These are phyloP conservation scores for Ophiostoma himal-ulmi DNA, from an alignment of 2,329 filamentous ascomycete species.

Conservation along the genomic window DNA sequence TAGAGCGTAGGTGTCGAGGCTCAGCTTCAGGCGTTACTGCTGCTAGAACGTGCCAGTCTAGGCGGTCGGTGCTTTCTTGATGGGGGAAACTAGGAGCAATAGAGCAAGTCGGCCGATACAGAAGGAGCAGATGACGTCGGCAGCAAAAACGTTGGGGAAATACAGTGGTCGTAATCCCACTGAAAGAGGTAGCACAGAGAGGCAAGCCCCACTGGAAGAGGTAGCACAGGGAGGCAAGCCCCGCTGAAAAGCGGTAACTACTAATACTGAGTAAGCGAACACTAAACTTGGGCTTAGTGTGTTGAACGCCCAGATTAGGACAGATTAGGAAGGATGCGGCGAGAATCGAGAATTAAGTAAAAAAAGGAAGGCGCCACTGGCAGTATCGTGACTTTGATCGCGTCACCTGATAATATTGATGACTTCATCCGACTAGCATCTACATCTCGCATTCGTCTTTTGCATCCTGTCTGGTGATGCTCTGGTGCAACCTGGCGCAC, in stretches of 20 bases:
- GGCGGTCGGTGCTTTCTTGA: constrained; percentile 2
- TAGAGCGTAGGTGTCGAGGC: neutral
- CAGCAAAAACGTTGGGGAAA: constrained; percentile 5
- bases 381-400: neutral
- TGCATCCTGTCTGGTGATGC: neutral
- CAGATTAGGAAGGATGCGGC: neutral
- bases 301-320: neutral
- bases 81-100: constrained; percentile 2
- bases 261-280: neutral
- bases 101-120: constrained; percentile 5
- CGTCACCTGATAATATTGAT: neutral
- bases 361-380: neutral
- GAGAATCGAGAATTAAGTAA: too few relatives aligned
- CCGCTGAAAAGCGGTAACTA: constrained; percentile 2
- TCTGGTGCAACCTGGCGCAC: neutral
- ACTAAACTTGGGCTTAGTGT: neutral
- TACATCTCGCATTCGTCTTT: neutral
- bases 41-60: neutral
- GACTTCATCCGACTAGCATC: neutral
- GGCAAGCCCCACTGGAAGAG: neutral
- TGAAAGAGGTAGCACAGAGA: neutral
- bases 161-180: constrained; percentile 3
- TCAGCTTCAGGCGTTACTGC: neutral
- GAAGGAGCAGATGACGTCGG: constrained; percentile 18
- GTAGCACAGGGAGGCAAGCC: neutral